These are phyloP conservation scores for Cryptosporidium viatorum DNA, from an alignment of 169 alveolate species.

Conservation along the genomic window DNA sequence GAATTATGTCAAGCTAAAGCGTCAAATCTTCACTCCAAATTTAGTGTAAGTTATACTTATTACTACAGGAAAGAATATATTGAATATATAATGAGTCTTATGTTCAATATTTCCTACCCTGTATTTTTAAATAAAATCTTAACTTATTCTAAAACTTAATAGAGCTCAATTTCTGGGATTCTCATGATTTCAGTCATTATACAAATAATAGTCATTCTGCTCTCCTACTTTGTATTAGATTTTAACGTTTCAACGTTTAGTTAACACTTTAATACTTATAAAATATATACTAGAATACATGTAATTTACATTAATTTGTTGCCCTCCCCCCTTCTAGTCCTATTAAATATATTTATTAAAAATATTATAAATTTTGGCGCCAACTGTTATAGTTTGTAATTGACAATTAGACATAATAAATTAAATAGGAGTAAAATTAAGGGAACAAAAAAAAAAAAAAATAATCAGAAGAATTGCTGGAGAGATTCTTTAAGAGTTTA, in stretches of 20 bases:
- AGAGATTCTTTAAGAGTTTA: neutral
- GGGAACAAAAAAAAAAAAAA: neutral
- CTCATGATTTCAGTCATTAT: constrained; percentile 6
- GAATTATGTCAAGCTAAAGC: constrained; percentile 53
- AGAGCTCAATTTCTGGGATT: constrained; percentile 4
- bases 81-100: too few relatives aligned
- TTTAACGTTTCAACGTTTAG: constrained; percentile 10
- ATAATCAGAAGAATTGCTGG: neutral
- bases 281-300: neutral
- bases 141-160: neutral
- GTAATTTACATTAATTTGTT: too few relatives aligned
- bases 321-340: too few relatives aligned
- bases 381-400: neutral
- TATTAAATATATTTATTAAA: too few relatives aligned
- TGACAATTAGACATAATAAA: constrained; percentile 15
- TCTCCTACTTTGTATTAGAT: constrained; percentile 20
- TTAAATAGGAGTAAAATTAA: neutral
- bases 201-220: constrained; percentile 10
- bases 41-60: constrained; percentile 13
- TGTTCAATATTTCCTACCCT: too few relatives aligned
- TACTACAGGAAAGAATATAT: neutral
- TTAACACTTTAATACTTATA: neutral
- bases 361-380: neutral
- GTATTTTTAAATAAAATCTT: neutral
- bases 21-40: constrained; percentile 3